Conservation (phyloP, 2,329 filamentous ascomycete genomes). For the Stagonosporopsis rhizophila region DNA sequence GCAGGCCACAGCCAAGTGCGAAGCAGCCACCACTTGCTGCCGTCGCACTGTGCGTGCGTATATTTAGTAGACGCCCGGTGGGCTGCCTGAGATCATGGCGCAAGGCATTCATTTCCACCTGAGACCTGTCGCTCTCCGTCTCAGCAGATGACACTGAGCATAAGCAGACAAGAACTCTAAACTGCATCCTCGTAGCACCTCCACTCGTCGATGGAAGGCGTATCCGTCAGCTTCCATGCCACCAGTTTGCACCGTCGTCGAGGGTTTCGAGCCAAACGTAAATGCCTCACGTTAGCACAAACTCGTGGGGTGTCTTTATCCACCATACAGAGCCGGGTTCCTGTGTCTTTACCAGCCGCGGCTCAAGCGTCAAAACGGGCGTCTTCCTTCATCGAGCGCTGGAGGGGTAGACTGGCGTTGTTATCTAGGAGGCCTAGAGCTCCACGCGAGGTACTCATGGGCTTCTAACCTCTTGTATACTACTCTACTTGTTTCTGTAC, state of each 20-base stretch:
- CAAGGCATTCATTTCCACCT: slow-evolving; percentile 13
- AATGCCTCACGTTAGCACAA: slow-evolving; percentile 19
- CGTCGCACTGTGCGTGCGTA: slow-evolving; percentile 21
- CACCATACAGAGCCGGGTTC: slow-evolving; percentile 14
- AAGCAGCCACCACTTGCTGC: slow-evolving; percentile 17
- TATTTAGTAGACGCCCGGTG: slow-evolving; percentile 9
- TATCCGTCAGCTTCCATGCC: slow-evolving; percentile 9
- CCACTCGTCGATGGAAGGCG: background rate
- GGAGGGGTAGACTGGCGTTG: slow-evolving; percentile 4
- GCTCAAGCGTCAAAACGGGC: slow-evolving; percentile 13
- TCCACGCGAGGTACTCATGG: slow-evolving; percentile 3
- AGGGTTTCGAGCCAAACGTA: slow-evolving; percentile 17
- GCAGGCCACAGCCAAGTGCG: slow-evolving; percentile 13
- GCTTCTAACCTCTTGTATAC: slow-evolving; percentile 8
- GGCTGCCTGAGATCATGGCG: slow-evolving; percentile 11
- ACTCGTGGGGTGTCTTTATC: slow-evolving; percentile 11
- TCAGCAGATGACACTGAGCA: slow-evolving; percentile 2
- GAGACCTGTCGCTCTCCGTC: slow-evolving; percentile 8
- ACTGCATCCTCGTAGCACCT: slow-evolving; percentile 7
- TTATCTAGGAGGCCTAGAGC: slow-evolving; percentile 10
- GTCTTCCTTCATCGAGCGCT: slow-evolving; percentile 7
- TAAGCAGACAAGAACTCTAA: slow-evolving; percentile 11
- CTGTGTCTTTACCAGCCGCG: slow-evolving; percentile 5
- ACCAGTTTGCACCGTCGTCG: slow-evolving; percentile 4
- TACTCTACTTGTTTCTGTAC: slow-evolving; percentile 7